phyloP scores from a whole-genome alignment of 306 rosid genomes.

The Styphnolobium japonicum region DNA sequence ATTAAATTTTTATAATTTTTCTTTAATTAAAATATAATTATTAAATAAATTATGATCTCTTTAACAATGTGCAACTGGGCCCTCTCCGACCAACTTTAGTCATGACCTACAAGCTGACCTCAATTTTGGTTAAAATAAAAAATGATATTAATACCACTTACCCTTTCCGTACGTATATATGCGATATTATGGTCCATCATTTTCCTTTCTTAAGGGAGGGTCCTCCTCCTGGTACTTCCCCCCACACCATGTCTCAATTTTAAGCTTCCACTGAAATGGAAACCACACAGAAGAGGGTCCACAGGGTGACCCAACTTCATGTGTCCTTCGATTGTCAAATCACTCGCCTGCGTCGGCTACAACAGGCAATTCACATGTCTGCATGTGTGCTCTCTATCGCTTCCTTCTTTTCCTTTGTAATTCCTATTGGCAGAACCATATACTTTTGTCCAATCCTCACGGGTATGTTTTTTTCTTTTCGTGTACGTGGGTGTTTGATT shows the following conservation, averaged over 20 bases:
- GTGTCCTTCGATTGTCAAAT: constrained; percentile 36
- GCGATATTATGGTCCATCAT: neutral
- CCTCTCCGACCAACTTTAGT: neutral
- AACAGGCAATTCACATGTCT: constrained; percentile 31
- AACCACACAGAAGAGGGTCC: constrained; percentile 8
- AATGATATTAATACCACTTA: neutral
- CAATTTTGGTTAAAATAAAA: neutral
- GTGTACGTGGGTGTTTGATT: too few relatives aligned
- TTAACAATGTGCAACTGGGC: too few relatives aligned
- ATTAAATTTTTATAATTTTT: too few relatives aligned
- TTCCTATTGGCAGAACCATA: neutral
- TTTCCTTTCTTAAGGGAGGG: neutral
- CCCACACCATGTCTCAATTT: constrained; percentile 22
- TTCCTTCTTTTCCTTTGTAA: neutral
- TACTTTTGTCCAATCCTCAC: too few relatives aligned
- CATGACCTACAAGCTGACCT: neutral
- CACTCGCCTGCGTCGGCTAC: neutral
- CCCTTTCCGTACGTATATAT: neutral
- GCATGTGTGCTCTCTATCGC: constrained; percentile 18
- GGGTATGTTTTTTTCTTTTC: too few relatives aligned
- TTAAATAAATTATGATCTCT: neutral
- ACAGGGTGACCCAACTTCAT: constrained; percentile 24
- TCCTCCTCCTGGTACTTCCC: neutral
- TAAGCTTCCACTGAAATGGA: constrained; percentile 4
- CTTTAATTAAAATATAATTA: too few relatives aligned